These are phyloP conservation scores for Diaporthe amygdali DNA, from an alignment of 2,329 filamentous ascomycete genomes.

Conservation along the genomic window DNA sequence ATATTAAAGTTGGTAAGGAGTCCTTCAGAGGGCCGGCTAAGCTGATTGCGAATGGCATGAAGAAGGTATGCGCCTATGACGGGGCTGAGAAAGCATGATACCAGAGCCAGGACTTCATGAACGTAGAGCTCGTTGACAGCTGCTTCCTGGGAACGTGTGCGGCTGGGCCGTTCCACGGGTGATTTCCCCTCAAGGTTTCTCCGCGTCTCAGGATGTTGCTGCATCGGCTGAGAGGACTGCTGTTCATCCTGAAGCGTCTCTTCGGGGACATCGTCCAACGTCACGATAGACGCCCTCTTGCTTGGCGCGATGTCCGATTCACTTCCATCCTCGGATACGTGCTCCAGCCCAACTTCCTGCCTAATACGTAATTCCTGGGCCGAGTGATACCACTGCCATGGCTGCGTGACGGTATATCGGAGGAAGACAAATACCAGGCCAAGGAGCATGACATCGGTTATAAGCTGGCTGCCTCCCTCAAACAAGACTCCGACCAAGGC, in stretches of 20 bases:
- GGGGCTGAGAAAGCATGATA: conserved; percentile 81
- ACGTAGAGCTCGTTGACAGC: conserved; percentile 70
- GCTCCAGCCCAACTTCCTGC: conserved; percentile 49
- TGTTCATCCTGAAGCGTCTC: conserved; percentile 26
- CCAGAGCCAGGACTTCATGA: conserved; percentile 77
- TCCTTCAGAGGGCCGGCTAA: conserved; percentile 83
- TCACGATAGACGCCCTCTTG: conserved; percentile 32
- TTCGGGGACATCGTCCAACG: conserved; percentile 47
- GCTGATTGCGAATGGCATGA: conserved; percentile 78
- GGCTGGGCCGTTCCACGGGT: neutral
- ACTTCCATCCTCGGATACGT: conserved; percentile 48
- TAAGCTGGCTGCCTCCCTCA: conserved; percentile 79
- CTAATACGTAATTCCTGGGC: conserved; percentile 66
- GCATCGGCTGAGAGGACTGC: conserved; percentile 24
- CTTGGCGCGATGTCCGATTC: conserved; percentile 28
- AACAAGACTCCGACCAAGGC: conserved; percentile 86
- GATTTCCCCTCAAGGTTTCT: neutral
- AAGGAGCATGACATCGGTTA: conserved; percentile 85
- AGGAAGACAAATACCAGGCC: conserved; percentile 83
- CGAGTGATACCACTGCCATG: conserved; percentile 84
- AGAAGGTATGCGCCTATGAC: conserved; percentile 82
- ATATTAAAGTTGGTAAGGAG: conserved; percentile 93
- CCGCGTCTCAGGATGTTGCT: neutral
- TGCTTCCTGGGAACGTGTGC: conserved; percentile 33
- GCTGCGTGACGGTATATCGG: conserved; percentile 89